Conservation (phyloP, 2,329 filamentous ascomycete genomes). For the Lasiodiplodia sp. region DNA sequence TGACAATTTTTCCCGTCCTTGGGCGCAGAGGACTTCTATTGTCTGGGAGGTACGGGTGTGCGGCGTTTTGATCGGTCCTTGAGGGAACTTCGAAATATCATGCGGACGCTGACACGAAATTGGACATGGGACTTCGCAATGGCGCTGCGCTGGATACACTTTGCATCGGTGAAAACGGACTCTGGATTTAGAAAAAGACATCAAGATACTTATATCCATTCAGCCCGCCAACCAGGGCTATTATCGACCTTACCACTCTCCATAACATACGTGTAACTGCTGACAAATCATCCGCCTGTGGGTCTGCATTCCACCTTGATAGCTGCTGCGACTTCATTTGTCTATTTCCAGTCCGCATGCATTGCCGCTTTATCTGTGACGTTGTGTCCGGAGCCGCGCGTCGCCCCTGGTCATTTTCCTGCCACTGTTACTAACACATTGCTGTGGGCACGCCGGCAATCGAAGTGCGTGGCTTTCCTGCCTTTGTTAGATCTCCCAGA, state of each 20-base stretch:
- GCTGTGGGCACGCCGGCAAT: not conserved
- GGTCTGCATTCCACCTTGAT: not conserved
- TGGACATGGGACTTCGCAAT: not conserved
- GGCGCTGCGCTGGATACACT: constrained; percentile 15
- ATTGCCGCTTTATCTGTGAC: too few species aligned
- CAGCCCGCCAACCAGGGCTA: not conserved
- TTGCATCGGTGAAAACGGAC: not conserved
- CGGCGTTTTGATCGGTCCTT: not conserved
- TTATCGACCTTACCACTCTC: not conserved
- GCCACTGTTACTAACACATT: not conserved
- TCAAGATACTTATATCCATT: not conserved
- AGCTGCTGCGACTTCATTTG: not conserved
- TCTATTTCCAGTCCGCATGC: too few species aligned
- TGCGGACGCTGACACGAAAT: not conserved
- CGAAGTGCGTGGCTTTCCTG: not conserved
- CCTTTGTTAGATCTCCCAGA: not conserved
- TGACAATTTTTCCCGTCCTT: not conserved
- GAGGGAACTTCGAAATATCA: not conserved
- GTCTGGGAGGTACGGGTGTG: not conserved
- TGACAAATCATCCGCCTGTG: not conserved
- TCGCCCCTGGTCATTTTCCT: too few species aligned
- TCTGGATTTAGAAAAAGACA: constrained; percentile 13
- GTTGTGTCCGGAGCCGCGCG: too few species aligned
- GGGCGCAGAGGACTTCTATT: not conserved
- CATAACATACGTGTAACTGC: not conserved